Evolutionary conservation across 2,329 filamentous ascomycete species (phyloP).

Genomic region (Ascochyta fabae): DNA sequence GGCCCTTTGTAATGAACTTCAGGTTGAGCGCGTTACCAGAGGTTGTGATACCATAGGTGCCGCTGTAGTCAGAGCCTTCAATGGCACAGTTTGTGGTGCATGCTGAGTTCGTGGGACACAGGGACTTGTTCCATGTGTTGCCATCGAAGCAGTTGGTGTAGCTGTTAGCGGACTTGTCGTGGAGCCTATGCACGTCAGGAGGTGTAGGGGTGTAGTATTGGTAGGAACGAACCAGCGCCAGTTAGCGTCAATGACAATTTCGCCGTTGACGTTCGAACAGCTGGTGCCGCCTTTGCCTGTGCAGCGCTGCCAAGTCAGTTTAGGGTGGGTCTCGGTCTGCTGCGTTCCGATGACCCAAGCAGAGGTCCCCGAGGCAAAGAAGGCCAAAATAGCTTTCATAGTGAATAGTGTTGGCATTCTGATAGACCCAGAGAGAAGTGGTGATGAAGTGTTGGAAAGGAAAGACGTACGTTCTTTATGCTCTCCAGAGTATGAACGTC

Average conservation of each 20-base stretch:
- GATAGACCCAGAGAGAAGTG: conserved; percentile 11
- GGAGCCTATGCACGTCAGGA: conserved; percentile 33
- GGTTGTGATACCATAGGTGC: conserved; percentile 57
- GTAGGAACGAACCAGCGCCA: conserved; percentile 47
- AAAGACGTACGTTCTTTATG: not conserved
- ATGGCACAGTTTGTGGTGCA: conserved; percentile 47
- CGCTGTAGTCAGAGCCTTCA: conserved; percentile 49
- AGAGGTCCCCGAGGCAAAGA: conserved; percentile 34
- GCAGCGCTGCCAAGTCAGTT: conserved; percentile 47
- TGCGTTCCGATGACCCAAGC: conserved; percentile 29
- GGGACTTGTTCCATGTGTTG: conserved; percentile 49
- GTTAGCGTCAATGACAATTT: conserved; percentile 52
- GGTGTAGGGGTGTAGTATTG: not conserved
- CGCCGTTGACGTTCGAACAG: conserved; percentile 43
- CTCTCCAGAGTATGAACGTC: not conserved
- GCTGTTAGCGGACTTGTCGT: conserved; percentile 42
- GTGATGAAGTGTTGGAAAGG: not conserved
- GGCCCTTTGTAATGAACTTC: conserved; percentile 61
- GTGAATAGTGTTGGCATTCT: conserved; percentile 32
- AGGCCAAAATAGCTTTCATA: conserved; percentile 29
- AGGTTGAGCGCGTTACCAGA: conserved; percentile 60
- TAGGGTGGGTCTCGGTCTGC: conserved; percentile 49
- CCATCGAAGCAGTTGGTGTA: conserved; percentile 50
- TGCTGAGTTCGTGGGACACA: conserved; percentile 43
- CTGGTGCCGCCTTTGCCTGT: conserved; percentile 42